Evolutionary conservation across 1,284 basidiomycete genomes (phyloP), one percentile per base, ranked within the genome.

Genomic region (Trichosporon inkin): DNA sequence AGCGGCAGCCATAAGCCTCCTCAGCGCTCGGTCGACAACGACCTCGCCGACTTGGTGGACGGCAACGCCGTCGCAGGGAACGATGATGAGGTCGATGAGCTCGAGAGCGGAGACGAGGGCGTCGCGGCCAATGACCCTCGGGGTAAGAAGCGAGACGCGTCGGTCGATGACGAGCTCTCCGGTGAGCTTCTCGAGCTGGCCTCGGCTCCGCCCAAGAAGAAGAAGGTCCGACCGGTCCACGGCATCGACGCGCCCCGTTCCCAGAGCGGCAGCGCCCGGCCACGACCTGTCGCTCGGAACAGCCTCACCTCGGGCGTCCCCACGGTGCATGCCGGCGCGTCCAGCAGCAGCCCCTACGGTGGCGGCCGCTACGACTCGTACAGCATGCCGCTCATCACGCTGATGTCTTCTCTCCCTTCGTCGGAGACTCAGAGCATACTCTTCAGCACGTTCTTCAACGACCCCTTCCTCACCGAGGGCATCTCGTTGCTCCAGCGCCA

Each of bases 391-490:
- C 58, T 74, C 1, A 60, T 67, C 32, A 64, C 67, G 0, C 61
- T 77, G 24, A 62, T 72, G 40, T 57, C 65, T n/a, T 69, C 66
- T 13, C 63, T 77, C 4, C 75, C 75, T 4, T 69, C 71, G 20
- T 20, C 53, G 11, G 71, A 72, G 36, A 73, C 69, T 17, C 72
- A 73, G 54, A 61, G 57, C 19, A 74, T 74, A 36, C 66, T 77
- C 6, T 71, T 74, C 62, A 66, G 71, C 51, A 73, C 69, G 1
- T 77, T 75, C 65, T 75, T 73, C 62, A 49, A 57, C 35, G 75
- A 77, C 60, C 70, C 72, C 13, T 73, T 75, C 65, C 62, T 77
- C 22, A 67, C 69, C n/a, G 71, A 75, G 61, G 75, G 75, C 2
- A 68, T 77, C 22, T 70, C 71, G 7, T 67, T 77, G 2, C 70